Base-by-base conservation (phyloP, 495 filamentous ascomycete species). In the Penicillium subrubescens region DNA sequence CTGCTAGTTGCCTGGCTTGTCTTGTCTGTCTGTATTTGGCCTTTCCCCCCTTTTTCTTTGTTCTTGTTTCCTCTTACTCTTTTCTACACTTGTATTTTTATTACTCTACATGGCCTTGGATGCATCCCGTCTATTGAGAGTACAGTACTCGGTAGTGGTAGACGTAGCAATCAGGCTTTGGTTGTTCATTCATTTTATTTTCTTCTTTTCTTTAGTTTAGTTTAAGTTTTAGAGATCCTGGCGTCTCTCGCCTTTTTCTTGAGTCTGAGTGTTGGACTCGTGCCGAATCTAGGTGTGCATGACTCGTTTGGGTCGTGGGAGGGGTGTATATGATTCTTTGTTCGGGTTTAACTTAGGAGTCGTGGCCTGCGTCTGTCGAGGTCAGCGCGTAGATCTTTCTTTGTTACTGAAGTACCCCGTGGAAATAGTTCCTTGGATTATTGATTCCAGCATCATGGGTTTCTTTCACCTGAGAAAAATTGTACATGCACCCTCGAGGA, bases 31-130 rank as follows among this genome's bases (percentile, higher is more conserved):
- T 52, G 50, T 27, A 14, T 34, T 59, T 59, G 43, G 43, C 37
- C 33, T n/a, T 27, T 57, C 35, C 39, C 34, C 35, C 12, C 35
- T 44, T 51, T 7, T 44, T 14, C 15, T 53, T 57, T 51, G 14
- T 44, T 14, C 21, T 53, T 60, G 21, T 33, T 59, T 21, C 21
- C 14, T 29, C n/a, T 54, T 59, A 46, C 51, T 55, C 54, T 56
- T 55, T 67, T 52, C 62, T 52, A n/a, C 14, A 27, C 14, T 15
- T 67, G 65, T 67, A 67, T 67, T 63, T 46, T 67, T 63, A 63
- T 50, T 23, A 50, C 57, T 63, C 37, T 15, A 44, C n/a, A 57
- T 63, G 57, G 21, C 27, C 51, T 51, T 23, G 33, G 44, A 37
- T 67, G 61, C 57, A 46, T 64, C 39, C 48, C 23, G 31, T 39